phyloP scores from a whole-genome alignment of 441 rosid species.

The Jatropha podagrica region DNA sequence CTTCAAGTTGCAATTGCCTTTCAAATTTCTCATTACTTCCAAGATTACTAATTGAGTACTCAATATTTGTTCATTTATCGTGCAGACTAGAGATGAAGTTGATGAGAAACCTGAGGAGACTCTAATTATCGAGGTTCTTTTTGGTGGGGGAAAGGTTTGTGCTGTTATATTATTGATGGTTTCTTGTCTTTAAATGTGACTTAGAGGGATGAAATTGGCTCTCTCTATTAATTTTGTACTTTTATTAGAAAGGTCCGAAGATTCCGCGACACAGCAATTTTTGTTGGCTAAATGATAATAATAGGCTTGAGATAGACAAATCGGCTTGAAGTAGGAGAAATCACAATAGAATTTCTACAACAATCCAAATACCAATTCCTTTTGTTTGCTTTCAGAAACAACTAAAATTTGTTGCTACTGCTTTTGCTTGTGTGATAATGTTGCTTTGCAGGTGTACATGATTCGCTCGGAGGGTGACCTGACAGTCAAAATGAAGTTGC shows the following conservation, averaged over 20 bases:
- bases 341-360: no score
- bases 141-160: constrained; percentile 96
- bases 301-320: background rate
- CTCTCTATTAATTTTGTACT: background rate
- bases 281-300: background rate
- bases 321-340: background rate
- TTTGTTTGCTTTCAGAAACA: background rate
- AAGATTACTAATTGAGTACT: constrained; percentile 15
- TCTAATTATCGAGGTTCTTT: constrained; percentile 80
- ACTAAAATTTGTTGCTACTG: background rate
- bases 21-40: constrained; percentile 6
- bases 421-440: constrained; percentile 19
- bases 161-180: constrained; percentile 18
- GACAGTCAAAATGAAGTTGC: constrained; percentile 83
- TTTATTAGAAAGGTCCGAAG: background rate
- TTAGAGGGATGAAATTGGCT: background rate
- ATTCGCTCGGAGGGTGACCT: constrained; percentile 73
- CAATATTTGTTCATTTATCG: constrained; percentile 25
- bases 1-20: background rate
- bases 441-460: constrained; percentile 67
- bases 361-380: background rate
- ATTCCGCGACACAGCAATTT: background rate
- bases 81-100: constrained; percentile 56
- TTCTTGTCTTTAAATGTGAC: constrained; percentile 14
- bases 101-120: constrained; percentile 63